Conservation (phyloP, 257 asterid genomes). For the Eustoma russellianum region DNA sequence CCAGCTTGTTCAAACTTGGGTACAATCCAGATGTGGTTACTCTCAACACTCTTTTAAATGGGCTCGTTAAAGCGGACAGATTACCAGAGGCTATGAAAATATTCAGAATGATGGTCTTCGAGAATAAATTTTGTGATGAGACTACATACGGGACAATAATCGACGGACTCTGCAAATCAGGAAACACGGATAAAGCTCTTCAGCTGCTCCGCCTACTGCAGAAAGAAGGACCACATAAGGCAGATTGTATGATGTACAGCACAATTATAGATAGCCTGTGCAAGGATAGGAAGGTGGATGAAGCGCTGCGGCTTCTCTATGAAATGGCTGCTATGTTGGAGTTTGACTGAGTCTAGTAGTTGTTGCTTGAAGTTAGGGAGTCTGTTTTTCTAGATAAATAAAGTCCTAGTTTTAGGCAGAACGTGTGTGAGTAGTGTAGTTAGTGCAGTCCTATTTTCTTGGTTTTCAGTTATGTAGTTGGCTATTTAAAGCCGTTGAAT, state of each 20-base stretch:
- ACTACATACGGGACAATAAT: constrained; percentile 10
- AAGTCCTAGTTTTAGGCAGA: too few relatives aligned
- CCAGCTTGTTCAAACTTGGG: too few relatives aligned
- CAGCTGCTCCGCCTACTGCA: constrained; percentile 10
- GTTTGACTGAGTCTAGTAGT: too few relatives aligned
- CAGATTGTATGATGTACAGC: constrained; percentile 3
- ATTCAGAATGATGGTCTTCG: constrained; percentile 9
- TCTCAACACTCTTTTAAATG: constrained; percentile 15
- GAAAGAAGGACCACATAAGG: background rate
- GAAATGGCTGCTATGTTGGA: background rate
- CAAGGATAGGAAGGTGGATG: background rate
- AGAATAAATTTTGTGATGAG: constrained; percentile 3
- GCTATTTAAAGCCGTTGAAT: too few relatives aligned
- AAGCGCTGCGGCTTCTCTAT: background rate
- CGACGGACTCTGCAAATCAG: constrained; percentile 22
- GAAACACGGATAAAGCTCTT: constrained; percentile 1
- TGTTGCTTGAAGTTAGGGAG: too few relatives aligned
- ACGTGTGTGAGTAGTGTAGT: too few relatives aligned
- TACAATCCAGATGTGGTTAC: constrained; percentile 15
- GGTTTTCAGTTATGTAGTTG: too few relatives aligned
- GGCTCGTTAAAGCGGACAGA: constrained; percentile 13
- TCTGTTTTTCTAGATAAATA: too few relatives aligned
- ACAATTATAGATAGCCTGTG: constrained; percentile 1
- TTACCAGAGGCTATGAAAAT: constrained; percentile 10
- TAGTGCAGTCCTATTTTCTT: too few relatives aligned